Conservation (phyloP, 371 early-diverging fungal genomes). For the Sporodiniella umbellata region DNA sequence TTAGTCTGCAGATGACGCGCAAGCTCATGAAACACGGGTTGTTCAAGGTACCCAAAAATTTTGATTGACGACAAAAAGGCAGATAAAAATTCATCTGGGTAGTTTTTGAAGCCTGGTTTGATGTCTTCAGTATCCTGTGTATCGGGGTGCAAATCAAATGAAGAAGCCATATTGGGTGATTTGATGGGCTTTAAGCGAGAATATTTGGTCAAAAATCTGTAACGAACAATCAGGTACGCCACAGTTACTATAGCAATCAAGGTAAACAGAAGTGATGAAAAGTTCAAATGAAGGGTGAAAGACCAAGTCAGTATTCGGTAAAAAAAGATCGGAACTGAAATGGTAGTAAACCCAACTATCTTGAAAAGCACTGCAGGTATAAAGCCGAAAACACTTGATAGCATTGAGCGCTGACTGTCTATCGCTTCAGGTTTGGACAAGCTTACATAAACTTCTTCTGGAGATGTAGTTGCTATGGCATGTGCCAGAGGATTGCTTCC, state of each 20-base stretch:
- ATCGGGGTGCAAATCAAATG: constrained; percentile 81
- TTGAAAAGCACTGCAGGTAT: constrained; percentile 46
- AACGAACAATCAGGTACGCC: constrained; percentile 64
- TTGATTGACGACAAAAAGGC: constrained; percentile 88
- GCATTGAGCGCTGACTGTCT: constrained; percentile 29
- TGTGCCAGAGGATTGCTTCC: neutral
- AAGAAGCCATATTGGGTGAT: constrained; percentile 52
- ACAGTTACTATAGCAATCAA: constrained; percentile 32
- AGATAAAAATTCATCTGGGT: constrained; percentile 82
- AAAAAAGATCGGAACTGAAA: constrained; percentile 54
- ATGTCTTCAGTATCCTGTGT: constrained; percentile 60
- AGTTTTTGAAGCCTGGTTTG: constrained; percentile 45
- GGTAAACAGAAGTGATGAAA: constrained; percentile 54
- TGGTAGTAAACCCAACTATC: constrained; percentile 52
- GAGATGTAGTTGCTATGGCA: neutral
- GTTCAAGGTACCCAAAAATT: constrained; percentile 96
- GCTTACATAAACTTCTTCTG: constrained; percentile 5
- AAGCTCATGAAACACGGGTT: constrained; percentile 94
- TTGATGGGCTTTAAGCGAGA: constrained; percentile 64
- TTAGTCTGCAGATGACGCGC: constrained; percentile 85
- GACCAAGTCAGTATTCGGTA: constrained; percentile 66
- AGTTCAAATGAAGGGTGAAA: constrained; percentile 65
- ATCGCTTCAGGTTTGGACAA: neutral
- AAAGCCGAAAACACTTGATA: constrained; percentile 22
- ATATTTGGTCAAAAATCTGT: constrained; percentile 74